Base-by-base conservation (phyloP, 495 filamentous ascomycete species). In the Aspergillus taichungensis region DNA sequence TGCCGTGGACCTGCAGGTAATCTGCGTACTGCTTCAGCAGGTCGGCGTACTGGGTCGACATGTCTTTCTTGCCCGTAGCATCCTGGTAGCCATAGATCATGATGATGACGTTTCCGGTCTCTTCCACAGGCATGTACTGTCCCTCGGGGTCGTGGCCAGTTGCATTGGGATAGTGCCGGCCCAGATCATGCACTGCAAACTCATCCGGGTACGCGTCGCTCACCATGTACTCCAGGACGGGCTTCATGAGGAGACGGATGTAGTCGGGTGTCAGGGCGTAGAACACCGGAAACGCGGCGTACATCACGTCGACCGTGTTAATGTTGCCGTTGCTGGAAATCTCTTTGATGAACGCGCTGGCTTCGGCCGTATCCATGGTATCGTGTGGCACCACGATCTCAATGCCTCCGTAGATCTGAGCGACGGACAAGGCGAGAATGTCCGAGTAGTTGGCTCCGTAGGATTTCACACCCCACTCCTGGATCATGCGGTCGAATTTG, bases 311-410 rank as follows among this genome's bases (percentile, higher is more conserved):
- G 13, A 74, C 47, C 3, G 70, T 74, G 37, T 73, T 72, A 43
- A 73, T 66, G 41, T 74, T 69, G 2, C 71, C 72, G 50, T 75
- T 60, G 31, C 62, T 69, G 6, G 65, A 69, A 29, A 74, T 72
- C 45, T 73, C 71, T 46, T 75, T 75, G 34, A 74, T 51, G 45
- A 74, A 75, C 7, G 66, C 59, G 30, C 68, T 59, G 24, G 50
- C 38, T 37, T 65, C 53, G 36, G 45, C 59, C 18, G 63, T 69
- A 42, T 67, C 61, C 18, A 66, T 57, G 28, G 66, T 64, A 10
- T 68, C 59, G 33, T 56, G 44, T 1, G 64, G 59, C 18, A 73
- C 60, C 1, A 63, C 71, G 5, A 73, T 31, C 30, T 72, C 71
- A 28, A 66, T 63, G 8, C 63, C 62, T 27, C 67, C 69, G 42